Percentiles rank a stretch among this genome's conserved stretches.
Evolutionary conservation across 768 basidiomycete genomes (phyloP).

Genomic region (Leccinum longicurvipes): DNA sequence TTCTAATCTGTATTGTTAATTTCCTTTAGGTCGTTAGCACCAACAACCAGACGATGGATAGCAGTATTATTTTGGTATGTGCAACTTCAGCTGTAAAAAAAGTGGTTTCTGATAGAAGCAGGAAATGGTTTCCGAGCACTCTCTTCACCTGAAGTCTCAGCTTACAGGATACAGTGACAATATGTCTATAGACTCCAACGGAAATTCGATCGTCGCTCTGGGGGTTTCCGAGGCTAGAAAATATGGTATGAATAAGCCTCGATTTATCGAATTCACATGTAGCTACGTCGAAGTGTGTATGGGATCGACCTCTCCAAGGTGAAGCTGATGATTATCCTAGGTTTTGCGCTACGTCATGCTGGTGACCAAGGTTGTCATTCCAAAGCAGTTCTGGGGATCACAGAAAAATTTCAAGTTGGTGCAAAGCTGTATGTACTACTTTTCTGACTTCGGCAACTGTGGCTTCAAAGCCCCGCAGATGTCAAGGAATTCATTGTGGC

Average conservation of each 20-base stretch:
- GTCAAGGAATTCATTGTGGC: conserved; percentile 69
- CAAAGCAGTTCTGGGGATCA: conserved; percentile 77
- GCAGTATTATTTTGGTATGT: conserved; percentile 59
- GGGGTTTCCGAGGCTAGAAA: conserved; percentile 47
- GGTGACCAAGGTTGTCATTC: conserved; percentile 68
- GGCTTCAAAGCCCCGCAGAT: conserved; percentile 40
- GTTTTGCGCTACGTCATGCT: conserved; percentile 65
- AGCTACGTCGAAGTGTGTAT: conserved; percentile 54
- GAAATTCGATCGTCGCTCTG: conserved; percentile 43
- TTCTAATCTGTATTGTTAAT: not conserved
- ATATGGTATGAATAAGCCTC: conserved; percentile 56
- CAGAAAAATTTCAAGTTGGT: conserved; percentile 58
- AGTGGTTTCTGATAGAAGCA: conserved; percentile 26
- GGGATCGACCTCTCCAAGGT: not conserved
- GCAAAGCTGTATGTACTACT: conserved; percentile 46
- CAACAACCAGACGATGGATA: conserved; percentile 48
- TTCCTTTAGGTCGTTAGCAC: conserved; percentile 37
- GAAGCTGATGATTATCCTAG: conserved; percentile 33
- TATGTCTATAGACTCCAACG: conserved; percentile 51
- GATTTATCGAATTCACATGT: conserved; percentile 77
- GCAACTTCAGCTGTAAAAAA: not conserved
- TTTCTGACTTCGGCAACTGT: not conserved
- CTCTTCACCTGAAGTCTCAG: conserved; percentile 56
- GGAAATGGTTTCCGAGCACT: conserved; percentile 76
- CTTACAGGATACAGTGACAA: conserved; percentile 33